These are phyloP conservation scores for Thalia dealbata DNA, from an alignment of 176 grass and related monocot species.

Conservation along the genomic window DNA sequence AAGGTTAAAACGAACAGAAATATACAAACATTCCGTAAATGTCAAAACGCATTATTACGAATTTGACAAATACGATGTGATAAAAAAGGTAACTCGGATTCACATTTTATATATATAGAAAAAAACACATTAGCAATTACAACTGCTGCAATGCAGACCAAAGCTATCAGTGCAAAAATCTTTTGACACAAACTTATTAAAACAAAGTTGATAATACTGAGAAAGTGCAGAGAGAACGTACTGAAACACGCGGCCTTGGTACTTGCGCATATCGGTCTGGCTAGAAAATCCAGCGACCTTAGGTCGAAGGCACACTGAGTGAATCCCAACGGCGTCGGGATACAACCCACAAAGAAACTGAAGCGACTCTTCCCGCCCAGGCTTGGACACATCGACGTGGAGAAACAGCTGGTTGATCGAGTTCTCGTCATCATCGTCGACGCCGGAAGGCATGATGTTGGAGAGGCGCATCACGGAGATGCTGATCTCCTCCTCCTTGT, in stretches of 20 bases:
- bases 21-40: too few species aligned
- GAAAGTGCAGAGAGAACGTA: slow-evolving; percentile 25
- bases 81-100: too few species aligned
- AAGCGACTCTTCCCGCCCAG: slow-evolving; percentile 50
- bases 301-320: slow-evolving; percentile 75
- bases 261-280: slow-evolving; percentile 28
- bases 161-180: too few species aligned
- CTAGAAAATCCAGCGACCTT: slow-evolving; percentile 24
- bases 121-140: too few species aligned
- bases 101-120: too few species aligned
- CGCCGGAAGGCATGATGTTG: slow-evolving; percentile 56
- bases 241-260: slow-evolving; percentile 83
- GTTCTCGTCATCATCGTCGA: slow-evolving; percentile 24
- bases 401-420: slow-evolving; percentile 83
- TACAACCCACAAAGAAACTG: slow-evolving; percentile 92
- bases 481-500: slow-evolving; percentile 68
- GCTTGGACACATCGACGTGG: slow-evolving; percentile 73
- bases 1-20: too few species aligned
- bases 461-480: slow-evolving; percentile 79
- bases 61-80: too few species aligned
- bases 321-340: slow-evolving; percentile 77
- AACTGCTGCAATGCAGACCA: too few species aligned
- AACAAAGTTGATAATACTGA: too few species aligned
- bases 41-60: too few species aligned
- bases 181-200: too few species aligned